phyloP scores from a whole-genome alignment of 1,284 basidiomycete species.

The Ganoderma leucocontextum region DNA sequence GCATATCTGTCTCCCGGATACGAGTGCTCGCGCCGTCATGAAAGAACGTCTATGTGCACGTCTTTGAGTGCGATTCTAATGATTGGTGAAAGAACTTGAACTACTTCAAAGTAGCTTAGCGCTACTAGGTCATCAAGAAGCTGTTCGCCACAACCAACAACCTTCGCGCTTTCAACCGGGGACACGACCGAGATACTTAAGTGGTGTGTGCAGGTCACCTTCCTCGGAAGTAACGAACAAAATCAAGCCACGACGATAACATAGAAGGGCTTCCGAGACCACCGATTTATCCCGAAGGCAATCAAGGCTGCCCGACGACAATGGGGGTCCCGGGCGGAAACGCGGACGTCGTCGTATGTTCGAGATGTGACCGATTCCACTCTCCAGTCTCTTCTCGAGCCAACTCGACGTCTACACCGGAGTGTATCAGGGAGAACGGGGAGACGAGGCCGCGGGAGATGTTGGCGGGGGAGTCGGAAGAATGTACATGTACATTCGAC shows the following conservation, averaged over 20 bases:
- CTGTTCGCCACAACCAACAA: not conserved
- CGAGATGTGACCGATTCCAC: not conserved
- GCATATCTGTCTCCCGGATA: not conserved
- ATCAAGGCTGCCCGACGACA: too few relatives aligned
- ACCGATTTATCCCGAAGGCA: not conserved
- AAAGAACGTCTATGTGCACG: not conserved
- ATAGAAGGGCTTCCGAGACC: not conserved
- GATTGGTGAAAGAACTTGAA: not conserved
- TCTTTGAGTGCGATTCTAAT: not conserved
- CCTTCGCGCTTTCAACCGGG: not conserved
- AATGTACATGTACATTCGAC: not conserved
- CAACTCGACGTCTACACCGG: not conserved
- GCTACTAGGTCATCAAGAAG: not conserved
- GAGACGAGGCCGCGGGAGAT: not conserved
- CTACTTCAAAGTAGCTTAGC: too few relatives aligned
- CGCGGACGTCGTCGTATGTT: not conserved
- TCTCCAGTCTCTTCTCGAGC: not conserved
- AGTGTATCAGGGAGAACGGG: not conserved
- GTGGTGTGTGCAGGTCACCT: not conserved
- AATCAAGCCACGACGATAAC: not conserved
- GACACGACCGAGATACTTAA: not conserved
- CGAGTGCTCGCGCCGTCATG: not conserved
- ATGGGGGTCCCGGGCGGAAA: not conserved
- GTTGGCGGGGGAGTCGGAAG: not conserved
- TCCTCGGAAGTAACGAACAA: not conserved